Conservation (phyloP, 352 stramenopile genomes). For the Globisporangium paddicum region DNA sequence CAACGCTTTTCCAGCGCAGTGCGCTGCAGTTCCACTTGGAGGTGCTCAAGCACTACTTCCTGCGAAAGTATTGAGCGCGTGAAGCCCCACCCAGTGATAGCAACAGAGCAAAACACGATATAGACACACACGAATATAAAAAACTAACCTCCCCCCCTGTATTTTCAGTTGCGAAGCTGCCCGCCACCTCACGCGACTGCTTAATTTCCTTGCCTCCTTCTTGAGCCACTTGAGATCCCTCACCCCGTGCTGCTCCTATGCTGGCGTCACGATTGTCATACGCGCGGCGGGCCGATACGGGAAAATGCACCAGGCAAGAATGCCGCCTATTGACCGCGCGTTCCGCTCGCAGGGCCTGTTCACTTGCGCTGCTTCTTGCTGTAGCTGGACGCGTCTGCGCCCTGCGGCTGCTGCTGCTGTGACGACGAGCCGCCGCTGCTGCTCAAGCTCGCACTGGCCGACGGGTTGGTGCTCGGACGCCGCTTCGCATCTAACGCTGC, state of each 20-base stretch:
- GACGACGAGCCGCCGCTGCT: constrained; percentile 27
- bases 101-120: neutral
- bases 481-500: constrained; percentile 77
- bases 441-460: constrained; percentile 20
- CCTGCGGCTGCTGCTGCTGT: constrained; percentile 12
- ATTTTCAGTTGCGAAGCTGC: neutral
- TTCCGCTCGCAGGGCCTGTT: neutral
- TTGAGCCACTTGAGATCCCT: neutral
- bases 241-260: neutral
- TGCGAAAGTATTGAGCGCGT: constrained; percentile 66
- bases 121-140: neutral
- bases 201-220: constrained; percentile 7
- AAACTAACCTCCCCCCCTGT: constrained; percentile 2
- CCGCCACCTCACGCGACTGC: neutral
- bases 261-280: constrained; percentile 1
- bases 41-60: constrained; percentile 76
- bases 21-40: constrained; percentile 60
- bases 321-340: neutral
- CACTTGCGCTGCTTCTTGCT: constrained; percentile 65
- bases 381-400: constrained; percentile 21
- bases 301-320: neutral
- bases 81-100: too few relatives aligned
- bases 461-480: constrained; percentile 34
- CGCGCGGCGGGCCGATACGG: neutral
- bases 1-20: constrained; percentile 42